Conservation (phyloP, 2,329 filamentous ascomycete genomes). For the Beauveria sp. region DNA sequence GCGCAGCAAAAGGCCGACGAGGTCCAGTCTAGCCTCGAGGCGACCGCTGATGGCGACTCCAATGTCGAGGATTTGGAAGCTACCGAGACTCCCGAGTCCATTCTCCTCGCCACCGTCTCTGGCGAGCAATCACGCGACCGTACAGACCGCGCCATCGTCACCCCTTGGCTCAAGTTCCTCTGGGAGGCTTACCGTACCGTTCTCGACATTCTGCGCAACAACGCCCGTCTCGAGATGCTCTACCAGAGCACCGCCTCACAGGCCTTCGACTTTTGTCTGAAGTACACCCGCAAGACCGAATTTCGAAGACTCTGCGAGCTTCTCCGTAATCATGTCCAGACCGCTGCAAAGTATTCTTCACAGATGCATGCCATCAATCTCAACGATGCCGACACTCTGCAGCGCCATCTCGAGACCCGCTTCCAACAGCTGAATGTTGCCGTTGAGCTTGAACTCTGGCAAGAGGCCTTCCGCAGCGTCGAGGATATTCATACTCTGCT, state of each 20-base stretch:
- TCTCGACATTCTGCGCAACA: constrained; percentile 97
- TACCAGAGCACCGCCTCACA: constrained; percentile 98
- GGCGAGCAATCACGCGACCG: constrained; percentile 96
- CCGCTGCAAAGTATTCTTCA: constrained; percentile 95
- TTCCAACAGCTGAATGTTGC: constrained; percentile 98
- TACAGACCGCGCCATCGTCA: constrained; percentile 96
- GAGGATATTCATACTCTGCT: constrained; percentile 98
- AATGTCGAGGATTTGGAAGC: constrained; percentile 95
- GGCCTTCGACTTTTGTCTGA: constrained; percentile 97
- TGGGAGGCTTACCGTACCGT: constrained; percentile 99
- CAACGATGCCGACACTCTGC: constrained; percentile 92
- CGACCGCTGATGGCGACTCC: constrained; percentile 46
- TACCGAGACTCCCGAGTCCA: constrained; percentile 94
- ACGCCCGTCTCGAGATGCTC: constrained; percentile 92
- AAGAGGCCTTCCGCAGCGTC: constrained; percentile 98
- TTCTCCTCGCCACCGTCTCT: constrained; percentile 93
- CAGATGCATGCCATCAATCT: constrained; percentile 99
- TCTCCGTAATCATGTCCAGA: constrained; percentile 96
- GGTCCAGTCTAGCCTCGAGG: constrained; percentile 80
- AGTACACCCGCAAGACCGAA: constrained; percentile 97
- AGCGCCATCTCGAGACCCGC: constrained; percentile 93
- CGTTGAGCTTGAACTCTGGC: constrained; percentile 96
- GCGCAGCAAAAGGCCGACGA: constrained; percentile 95
- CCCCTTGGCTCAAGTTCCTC: constrained; percentile 97
- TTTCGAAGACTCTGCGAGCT: constrained; percentile 98